Evolutionary conservation across 2,329 filamentous ascomycete genomes (phyloP), one percentile per base, ranked within the genome.

Genomic region (Tolypocladium nubicola): DNA sequence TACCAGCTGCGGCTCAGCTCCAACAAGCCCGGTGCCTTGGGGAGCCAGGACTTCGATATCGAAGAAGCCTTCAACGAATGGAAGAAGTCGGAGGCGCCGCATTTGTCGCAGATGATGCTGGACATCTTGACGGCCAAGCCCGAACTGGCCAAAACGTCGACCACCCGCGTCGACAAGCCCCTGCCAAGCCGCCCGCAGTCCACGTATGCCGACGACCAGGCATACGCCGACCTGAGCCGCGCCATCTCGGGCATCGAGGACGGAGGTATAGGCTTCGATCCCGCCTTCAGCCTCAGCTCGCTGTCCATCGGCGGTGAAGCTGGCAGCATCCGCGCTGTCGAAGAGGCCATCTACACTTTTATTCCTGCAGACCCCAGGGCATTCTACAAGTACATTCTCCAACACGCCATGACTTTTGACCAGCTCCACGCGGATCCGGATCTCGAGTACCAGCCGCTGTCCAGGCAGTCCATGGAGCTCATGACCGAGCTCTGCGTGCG

Each of bases 61-160:
- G 90, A 96, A 57, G 91, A 96, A 59, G 87, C 88, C 3, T 99
- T 92, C 68, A 85, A 92, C 61, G 78, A 84, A 49, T 99, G 94
- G 94, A 95, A 91, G 71, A 93, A 89, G 68, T 83, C 85, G n/a
- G 94, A 99, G 70, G 82, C 83, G 3, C 87, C 88, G 14, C 90
- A 96, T 64, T 76, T 99, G 47, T 94, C 91, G 7, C 89, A 94
- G 64, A 91, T 97, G 84, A 94, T 99, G 79, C 79, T 96, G 65
- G 89, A 92, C 41, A 90, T 99, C 61, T 77, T 97, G 45, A 90
- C 89, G 60, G 88, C 88, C 7, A 90, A 89, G 64, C 93, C 92
- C 4, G 88, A 93, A 62, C 78, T 97, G 55, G 87, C 90, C 54
- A 95, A 91, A 68, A 87, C 82, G 61, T 86, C 88, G 4, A 82